Base-by-base conservation (phyloP, 1,284 basidiomycete genomes). In the Sporisorium sorghi region DNA sequence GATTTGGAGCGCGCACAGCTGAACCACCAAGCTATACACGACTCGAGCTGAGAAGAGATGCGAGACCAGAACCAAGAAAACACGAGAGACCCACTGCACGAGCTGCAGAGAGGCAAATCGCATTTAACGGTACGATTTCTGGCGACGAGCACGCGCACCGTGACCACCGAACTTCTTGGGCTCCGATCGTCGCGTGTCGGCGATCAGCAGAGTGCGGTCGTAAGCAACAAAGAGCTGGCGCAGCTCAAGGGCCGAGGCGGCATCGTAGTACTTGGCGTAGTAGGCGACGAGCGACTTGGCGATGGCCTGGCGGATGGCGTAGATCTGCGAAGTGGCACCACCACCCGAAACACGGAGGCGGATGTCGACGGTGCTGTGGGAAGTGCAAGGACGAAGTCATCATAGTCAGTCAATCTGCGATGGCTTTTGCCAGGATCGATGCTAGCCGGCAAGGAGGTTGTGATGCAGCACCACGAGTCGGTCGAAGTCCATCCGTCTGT, bases 211-310 rank as follows among this genome's bases (percentile, higher is more conserved):
- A 60, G 93, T 91, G 85, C 97, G 89, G 89, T 83, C 82, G 76
- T 83, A 83, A 59, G 75, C 72, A 57, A 83, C 71, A 56, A 84
- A 80, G 35, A 77, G 77, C 76, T 82, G 80, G 35, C 80, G 81
- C 35, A 84, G 81, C 78, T 83, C 82, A 44, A 83, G 82, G 28
- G 97, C 94, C 81, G 93, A 96, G 86, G 91, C 94, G 77, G 97
- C 97, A 86, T 99, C 97, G 87, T 95, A 90, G 89, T 97, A 97
- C 88, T 99, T 99, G 88, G 94, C 92, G 87, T 96, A 96, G 90
- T 85, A 95, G 58, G 96, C 97, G 83, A 99, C 93, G 77, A 99
- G 87, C 70, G 96, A 95, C 89, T 97, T 99, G 83, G 94, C 92
- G 83, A 99, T 97, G 52, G 97, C 97, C 88, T 99, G 97, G 81